phyloP scores from a whole-genome alignment of 2,329 filamentous ascomycete genomes.

The Arthrobotrys sinensis region DNA sequence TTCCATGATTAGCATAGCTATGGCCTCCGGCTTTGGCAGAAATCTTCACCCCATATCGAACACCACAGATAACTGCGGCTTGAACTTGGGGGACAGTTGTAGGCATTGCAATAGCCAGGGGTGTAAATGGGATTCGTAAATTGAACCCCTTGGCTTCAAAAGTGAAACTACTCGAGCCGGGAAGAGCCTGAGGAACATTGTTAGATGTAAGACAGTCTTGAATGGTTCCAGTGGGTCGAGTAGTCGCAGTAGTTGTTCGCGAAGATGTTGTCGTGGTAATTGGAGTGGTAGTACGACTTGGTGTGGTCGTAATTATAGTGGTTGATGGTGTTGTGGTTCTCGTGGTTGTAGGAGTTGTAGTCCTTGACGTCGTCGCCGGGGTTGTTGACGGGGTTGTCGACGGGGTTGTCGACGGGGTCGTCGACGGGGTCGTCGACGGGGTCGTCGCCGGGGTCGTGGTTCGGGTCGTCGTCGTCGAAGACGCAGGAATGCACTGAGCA shows the following conservation, averaged over 20 bases:
- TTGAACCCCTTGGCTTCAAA: slow-evolving; percentile 65
- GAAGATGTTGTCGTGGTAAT: too few relatives aligned
- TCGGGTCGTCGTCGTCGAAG: slow-evolving; percentile 9
- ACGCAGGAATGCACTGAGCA: slow-evolving; percentile 19
- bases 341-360: slow-evolving; percentile 1
- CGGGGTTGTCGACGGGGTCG: not conserved
- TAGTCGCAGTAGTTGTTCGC: not conserved
- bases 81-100: slow-evolving; percentile 62
- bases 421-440: not conserved
- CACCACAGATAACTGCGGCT: too few relatives aligned
- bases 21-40: too few relatives aligned
- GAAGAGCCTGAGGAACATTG: slow-evolving; percentile 24
- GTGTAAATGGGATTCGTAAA: slow-evolving; percentile 65
- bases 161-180: slow-evolving; percentile 41
- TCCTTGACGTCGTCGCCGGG: slow-evolving; percentile 2
- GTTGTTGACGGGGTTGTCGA: slow-evolving; percentile 2
- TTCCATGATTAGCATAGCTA: too few relatives aligned
- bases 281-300: too few relatives aligned
- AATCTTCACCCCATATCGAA: too few relatives aligned
- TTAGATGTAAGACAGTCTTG: slow-evolving; percentile 11
- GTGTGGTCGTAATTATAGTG: too few relatives aligned
- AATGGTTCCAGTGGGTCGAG: slow-evolving; percentile 1
- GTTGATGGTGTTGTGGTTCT: too few relatives aligned
- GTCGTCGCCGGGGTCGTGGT: slow-evolving; percentile 11
- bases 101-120: slow-evolving; percentile 66